phyloP scores from a whole-genome alignment of 805 yeast genomes.

The Candida insectalens region DNA sequence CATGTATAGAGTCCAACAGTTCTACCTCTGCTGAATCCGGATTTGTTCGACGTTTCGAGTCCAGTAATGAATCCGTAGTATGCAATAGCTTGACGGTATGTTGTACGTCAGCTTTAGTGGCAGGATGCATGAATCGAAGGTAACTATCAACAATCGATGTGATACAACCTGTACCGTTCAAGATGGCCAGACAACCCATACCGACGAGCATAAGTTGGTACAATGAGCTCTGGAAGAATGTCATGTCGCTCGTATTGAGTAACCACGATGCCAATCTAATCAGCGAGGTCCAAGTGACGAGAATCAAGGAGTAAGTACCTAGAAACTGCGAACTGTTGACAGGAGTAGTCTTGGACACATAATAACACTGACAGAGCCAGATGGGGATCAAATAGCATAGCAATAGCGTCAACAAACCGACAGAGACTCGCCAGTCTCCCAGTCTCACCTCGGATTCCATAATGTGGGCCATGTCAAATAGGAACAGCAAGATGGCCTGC shows the following conservation, averaged over 20 bases:
- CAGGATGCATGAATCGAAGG: constrained; percentile 11
- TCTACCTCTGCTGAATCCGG: not conserved
- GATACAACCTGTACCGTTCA: constrained; percentile 44
- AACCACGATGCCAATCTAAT: not conserved
- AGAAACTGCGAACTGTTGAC: constrained; percentile 8
- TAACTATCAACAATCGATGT: constrained; percentile 30
- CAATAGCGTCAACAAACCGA: constrained; percentile 28
- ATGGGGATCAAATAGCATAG: constrained; percentile 37
- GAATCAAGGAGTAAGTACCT: not conserved
- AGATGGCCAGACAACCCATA: constrained; percentile 36
- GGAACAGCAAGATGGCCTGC: constrained; percentile 18
- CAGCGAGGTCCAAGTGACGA: constrained; percentile 23
- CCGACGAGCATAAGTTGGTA: constrained; percentile 40
- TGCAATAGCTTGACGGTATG: constrained; percentile 29
- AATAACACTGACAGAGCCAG: constrained; percentile 10
- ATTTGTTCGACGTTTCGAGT: not conserved
- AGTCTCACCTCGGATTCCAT: constrained; percentile 19
- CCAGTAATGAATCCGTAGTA: constrained; percentile 27
- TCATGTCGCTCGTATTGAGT: not conserved
- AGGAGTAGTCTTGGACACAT: not conserved
- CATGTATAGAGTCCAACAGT: constrained; percentile 2
- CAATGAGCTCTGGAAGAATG: constrained; percentile 24
- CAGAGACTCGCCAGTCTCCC: constrained; percentile 28
- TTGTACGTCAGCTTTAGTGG: constrained; percentile 26
- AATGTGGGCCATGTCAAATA: constrained; percentile 19